Conservation (phyloP, 495 filamentous ascomycete species). For the Penicillium simplicissimum region DNA sequence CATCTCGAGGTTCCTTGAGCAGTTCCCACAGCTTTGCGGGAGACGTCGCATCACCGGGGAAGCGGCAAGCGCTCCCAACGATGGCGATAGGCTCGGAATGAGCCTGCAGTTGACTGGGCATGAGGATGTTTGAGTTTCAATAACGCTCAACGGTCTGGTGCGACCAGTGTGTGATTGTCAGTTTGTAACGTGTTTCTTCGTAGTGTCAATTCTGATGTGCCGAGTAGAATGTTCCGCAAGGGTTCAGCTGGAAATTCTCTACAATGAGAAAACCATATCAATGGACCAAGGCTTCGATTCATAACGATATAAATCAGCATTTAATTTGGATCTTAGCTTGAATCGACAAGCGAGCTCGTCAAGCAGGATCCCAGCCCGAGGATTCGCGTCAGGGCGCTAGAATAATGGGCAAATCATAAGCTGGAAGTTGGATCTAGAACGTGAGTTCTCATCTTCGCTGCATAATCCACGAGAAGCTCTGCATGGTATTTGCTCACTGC, state of each 20-base stretch:
- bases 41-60: constrained; percentile 50
- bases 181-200: constrained; percentile 10
- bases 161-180: constrained; percentile 7
- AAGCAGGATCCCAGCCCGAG: constrained; percentile 18
- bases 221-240: constrained; percentile 6
- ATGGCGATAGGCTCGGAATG: constrained; percentile 44
- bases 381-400: neutral
- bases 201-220: constrained; percentile 8
- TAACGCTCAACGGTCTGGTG: constrained; percentile 4
- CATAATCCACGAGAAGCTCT: neutral
- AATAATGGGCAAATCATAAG: constrained; percentile 16
- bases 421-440: neutral
- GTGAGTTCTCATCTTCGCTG: neutral
- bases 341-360: constrained; percentile 4
- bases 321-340: neutral
- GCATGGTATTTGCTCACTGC: neutral
- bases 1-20: constrained; percentile 35
- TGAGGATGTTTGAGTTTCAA: constrained; percentile 8
- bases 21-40: constrained; percentile 40
- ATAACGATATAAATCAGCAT: constrained; percentile 3
- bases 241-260: constrained; percentile 2
- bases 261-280: constrained; percentile 18
- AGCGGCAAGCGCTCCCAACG: constrained; percentile 50
- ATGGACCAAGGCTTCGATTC: constrained; percentile 9
- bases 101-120: constrained; percentile 12